Evolutionary conservation across 1,284 basidiomycete genomes (phyloP).

Genomic region (Malassezia obtusa): DNA sequence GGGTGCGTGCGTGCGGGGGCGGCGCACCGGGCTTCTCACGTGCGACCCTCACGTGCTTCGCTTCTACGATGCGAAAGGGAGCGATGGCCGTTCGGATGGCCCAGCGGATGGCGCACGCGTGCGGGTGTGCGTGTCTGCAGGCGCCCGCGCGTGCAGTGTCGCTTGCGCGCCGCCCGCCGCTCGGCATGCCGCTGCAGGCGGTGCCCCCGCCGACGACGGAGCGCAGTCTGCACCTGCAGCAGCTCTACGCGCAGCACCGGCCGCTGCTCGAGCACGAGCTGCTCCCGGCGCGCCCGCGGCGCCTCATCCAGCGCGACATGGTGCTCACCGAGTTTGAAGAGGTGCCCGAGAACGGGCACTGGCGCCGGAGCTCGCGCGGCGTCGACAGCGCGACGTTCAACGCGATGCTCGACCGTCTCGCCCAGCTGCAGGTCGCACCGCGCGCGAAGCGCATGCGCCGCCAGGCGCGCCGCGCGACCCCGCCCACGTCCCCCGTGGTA

Average conservation of each 20-base stretch:
- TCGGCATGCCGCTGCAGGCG: not conserved
- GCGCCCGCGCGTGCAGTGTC: not conserved
- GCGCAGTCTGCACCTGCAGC: conserved; percentile 12
- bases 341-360: not conserved
- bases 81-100: not conserved
- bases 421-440: conserved; percentile 4
- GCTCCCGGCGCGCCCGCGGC: conserved; percentile 8
- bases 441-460: conserved; percentile 1
- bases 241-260: conserved; percentile 15
- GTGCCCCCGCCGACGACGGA: conserved; percentile 16
- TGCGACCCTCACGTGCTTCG: not conserved
- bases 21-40: not conserved
- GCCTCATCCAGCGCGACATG: conserved; percentile 4
- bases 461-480: not conserved
- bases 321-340: not conserved
- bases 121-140: too few species aligned
- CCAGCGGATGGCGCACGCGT: not conserved
- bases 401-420: conserved; percentile 7
- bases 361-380: conserved; percentile 12
- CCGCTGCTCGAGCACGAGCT: conserved; percentile 17
- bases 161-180: not conserved
- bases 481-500: conserved; percentile 10
- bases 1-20: not conserved
- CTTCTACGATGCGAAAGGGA: conserved; percentile 5
- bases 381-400: conserved; percentile 11